These are phyloP conservation scores for Pseudogymnoascus sp. DNA, from an alignment of 2,329 filamentous ascomycete genomes.

Conservation along the genomic window DNA sequence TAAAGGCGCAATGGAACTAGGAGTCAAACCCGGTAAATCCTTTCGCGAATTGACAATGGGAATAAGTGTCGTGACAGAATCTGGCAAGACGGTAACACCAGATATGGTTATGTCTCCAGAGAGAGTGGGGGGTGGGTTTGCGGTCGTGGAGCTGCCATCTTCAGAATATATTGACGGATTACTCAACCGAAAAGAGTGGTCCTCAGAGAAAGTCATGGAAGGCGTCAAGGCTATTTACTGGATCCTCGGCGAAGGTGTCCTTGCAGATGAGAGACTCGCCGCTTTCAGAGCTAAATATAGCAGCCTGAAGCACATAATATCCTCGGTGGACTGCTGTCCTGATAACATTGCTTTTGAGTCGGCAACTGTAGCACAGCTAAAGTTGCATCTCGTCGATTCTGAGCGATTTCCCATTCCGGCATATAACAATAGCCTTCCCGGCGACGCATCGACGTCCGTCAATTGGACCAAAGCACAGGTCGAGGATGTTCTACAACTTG, in stretches of 20 bases:
- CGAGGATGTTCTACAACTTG: conserved; percentile 18
- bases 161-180: conserved; percentile 63
- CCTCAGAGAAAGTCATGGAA: conserved; percentile 54
- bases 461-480: conserved; percentile 9
- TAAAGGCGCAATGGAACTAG: conserved; percentile 54
- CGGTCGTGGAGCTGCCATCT: conserved; percentile 72
- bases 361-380: conserved; percentile 57
- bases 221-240: conserved; percentile 68
- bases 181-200: conserved; percentile 66
- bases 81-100: conserved; percentile 67
- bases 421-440: conserved; percentile 42
- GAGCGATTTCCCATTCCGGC: conserved; percentile 67
- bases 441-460: neutral
- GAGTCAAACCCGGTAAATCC: conserved; percentile 52
- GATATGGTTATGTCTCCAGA: conserved; percentile 75
- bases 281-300: conserved; percentile 61
- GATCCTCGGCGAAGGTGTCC: conserved; percentile 67
- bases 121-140: conserved; percentile 64
- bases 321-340: conserved; percentile 64
- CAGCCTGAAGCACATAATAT: conserved; percentile 66
- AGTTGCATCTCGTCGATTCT: conserved; percentile 65
- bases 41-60: conserved; percentile 58
- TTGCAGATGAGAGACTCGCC: conserved; percentile 53
- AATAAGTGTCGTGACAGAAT: conserved; percentile 51
- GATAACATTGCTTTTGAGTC: conserved; percentile 69